phyloP scores from a whole-genome alignment of 1,284 basidiomycete genomes.

The Earliella scabrosa region DNA sequence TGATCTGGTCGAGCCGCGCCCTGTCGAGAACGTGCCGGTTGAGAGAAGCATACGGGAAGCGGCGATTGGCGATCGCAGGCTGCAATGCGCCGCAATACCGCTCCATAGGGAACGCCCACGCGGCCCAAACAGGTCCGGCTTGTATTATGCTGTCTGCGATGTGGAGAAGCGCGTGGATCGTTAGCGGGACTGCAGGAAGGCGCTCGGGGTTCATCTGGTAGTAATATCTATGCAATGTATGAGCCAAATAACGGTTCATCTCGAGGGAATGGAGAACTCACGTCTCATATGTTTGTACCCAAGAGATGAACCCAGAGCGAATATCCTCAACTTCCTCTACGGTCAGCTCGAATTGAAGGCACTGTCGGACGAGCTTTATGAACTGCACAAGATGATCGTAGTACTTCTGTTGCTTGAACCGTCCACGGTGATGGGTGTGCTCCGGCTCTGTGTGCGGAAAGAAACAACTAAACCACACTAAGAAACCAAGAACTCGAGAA shows the following conservation, averaged over 20 bases:
- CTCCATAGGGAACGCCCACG: constrained; percentile 46
- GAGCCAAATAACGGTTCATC: neutral
- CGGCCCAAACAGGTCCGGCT: constrained; percentile 41
- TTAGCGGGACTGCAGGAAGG: constrained; percentile 41
- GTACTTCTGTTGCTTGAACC: constrained; percentile 37
- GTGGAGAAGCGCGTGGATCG: constrained; percentile 45
- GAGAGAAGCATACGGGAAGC: constrained; percentile 32
- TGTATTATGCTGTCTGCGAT: constrained; percentile 35
- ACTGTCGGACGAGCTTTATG: constrained; percentile 41
- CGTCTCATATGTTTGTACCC: constrained; percentile 50
- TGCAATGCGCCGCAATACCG: constrained; percentile 40
- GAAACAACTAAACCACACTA: too few species aligned
- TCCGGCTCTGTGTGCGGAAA: too few species aligned
- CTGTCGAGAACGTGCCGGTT: constrained; percentile 25
- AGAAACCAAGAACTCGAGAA: too few species aligned
- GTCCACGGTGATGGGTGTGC: too few species aligned
- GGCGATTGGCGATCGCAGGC: constrained; percentile 27
- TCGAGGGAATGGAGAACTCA: constrained; percentile 22
- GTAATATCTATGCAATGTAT: constrained; percentile 37
- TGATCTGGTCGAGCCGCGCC: constrained; percentile 30
- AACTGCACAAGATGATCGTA: constrained; percentile 49
- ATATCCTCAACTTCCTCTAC: constrained; percentile 37
- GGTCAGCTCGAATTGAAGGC: constrained; percentile 46
- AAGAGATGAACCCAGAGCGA: constrained; percentile 38
- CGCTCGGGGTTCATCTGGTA: constrained; percentile 39